Conservation (phyloP, 2,329 filamentous ascomycete species). For the Pezicula neosporulosa region DNA sequence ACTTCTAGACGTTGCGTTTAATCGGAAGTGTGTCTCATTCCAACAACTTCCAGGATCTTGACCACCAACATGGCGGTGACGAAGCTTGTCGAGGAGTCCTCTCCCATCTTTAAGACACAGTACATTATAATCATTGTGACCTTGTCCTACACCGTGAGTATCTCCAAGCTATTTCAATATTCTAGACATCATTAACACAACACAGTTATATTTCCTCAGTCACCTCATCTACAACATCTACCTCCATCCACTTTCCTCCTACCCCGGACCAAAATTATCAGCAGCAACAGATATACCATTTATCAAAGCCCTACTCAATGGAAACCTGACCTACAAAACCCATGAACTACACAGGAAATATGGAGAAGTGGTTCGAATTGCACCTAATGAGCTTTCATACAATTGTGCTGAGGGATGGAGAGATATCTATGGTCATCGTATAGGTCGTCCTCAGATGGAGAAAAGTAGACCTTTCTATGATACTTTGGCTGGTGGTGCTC, state of each 20-base stretch:
- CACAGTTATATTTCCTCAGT: not conserved
- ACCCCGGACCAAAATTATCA: not conserved
- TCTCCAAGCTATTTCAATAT: not conserved
- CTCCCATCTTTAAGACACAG: not conserved
- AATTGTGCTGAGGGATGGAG: conserved; percentile 1
- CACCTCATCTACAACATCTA: conserved; percentile 1
- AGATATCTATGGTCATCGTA: not conserved
- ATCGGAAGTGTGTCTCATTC: too few species aligned
- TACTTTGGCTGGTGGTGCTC: conserved; percentile 9
- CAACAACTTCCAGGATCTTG: not conserved
- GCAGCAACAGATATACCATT: not conserved
- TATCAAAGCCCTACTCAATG: not conserved
- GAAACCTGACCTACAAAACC: not conserved
- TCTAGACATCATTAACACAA: too few species aligned
- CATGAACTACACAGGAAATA: conserved; percentile 3
- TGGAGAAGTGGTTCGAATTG: not conserved
- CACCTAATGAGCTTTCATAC: conserved; percentile 1
- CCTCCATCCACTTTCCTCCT: conserved; percentile 4
- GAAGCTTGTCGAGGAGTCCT: not conserved
- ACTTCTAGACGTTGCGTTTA: not conserved
- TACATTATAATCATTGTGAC: not conserved
- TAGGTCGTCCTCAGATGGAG: not conserved
- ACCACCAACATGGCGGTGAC: not conserved
- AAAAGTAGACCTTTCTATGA: not conserved
- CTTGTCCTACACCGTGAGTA: not conserved